Conservation (phyloP, 805 yeast genomes). For the Saccharomycopsis guyanensis region DNA sequence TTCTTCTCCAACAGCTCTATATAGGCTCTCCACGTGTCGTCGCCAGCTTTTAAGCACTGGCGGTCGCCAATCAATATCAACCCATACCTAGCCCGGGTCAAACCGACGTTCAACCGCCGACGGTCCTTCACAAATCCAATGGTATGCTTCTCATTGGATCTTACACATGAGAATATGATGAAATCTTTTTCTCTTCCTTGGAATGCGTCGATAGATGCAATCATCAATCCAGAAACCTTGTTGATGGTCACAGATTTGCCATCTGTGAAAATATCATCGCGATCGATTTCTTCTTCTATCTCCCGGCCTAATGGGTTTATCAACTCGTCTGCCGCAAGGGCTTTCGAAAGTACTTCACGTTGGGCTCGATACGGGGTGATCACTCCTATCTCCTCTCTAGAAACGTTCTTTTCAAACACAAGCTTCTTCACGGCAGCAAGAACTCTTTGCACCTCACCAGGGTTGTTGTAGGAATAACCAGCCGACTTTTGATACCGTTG, state of each 20-base stretch:
- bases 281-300: constrained; percentile 47
- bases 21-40: constrained; percentile 43
- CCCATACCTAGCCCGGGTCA: constrained; percentile 62
- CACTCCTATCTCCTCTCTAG: constrained; percentile 47
- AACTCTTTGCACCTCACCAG: constrained; percentile 43
- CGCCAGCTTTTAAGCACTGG: constrained; percentile 39
- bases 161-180: constrained; percentile 70
- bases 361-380: constrained; percentile 77
- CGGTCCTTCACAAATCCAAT: constrained; percentile 58
- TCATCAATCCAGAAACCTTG: constrained; percentile 36
- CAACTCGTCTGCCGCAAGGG: constrained; percentile 40
- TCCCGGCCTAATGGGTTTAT: constrained; percentile 47
- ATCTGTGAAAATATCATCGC: constrained; percentile 47
- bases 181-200: constrained; percentile 87
- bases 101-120: constrained; percentile 62
- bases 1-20: constrained; percentile 8
- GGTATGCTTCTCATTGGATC: constrained; percentile 47
- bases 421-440: constrained; percentile 41
- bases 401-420: constrained; percentile 46
- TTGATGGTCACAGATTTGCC: constrained; percentile 43
- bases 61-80: constrained; percentile 57
- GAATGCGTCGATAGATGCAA: constrained; percentile 76
- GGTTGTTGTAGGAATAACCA: constrained; percentile 54
- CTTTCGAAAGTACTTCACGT: constrained; percentile 50
- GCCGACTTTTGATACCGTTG: constrained; percentile 33